Conservation (phyloP, 1,284 basidiomycete genomes). For the Pseudozyma thailandica region DNA sequence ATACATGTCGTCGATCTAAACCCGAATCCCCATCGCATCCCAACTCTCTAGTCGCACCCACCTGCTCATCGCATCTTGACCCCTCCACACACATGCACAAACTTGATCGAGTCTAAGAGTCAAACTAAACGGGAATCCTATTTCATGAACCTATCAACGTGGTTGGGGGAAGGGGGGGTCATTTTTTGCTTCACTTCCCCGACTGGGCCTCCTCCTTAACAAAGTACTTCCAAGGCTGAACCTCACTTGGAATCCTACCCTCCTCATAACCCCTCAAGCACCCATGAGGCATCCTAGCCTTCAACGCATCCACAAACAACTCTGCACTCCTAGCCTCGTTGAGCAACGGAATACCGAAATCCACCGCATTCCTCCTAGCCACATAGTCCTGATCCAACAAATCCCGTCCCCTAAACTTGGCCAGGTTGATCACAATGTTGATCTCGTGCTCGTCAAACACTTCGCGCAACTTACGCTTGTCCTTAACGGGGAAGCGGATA, state of each 20-base stretch:
- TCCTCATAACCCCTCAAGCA: slow-evolving; percentile 85
- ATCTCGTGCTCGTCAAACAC: slow-evolving; percentile 88
- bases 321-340: slow-evolving; percentile 90
- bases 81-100: no score
- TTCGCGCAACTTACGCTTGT: slow-evolving; percentile 93
- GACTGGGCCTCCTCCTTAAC: slow-evolving; percentile 46
- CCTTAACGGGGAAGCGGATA: slow-evolving; percentile 95
- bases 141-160: no score
- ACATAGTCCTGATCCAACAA: slow-evolving; percentile 95
- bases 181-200: not conserved
- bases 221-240: slow-evolving; percentile 69
- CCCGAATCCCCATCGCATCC: no score
- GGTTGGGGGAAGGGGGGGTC: no score
- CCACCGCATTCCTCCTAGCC: slow-evolving; percentile 72
- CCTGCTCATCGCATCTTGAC: no score
- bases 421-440: slow-evolving; percentile 93
- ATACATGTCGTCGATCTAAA: no score
- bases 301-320: slow-evolving; percentile 89
- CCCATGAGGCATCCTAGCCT: slow-evolving; percentile 85
- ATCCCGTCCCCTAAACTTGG: slow-evolving; percentile 80
- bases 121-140: no score
- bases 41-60: no score
- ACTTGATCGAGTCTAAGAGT: no score
- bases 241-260: slow-evolving; percentile 90
- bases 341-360: slow-evolving; percentile 75